Conservation (phyloP, 1,284 basidiomycete genomes). For the Leccinum subrobustum region DNA sequence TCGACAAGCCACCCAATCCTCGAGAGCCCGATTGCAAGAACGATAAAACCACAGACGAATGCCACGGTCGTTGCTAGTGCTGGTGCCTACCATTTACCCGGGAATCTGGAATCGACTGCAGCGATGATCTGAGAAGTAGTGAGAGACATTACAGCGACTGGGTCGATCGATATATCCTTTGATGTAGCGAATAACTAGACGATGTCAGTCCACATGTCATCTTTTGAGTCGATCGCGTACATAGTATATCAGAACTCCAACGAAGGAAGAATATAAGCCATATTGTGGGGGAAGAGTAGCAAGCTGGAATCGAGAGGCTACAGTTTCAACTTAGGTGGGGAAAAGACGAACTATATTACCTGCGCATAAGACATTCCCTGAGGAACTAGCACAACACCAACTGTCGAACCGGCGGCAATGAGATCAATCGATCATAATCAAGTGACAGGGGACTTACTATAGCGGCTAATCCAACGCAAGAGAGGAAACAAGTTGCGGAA, state of each 20-base stretch:
- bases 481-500: conserved; percentile 79
- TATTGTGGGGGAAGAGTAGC: conserved; percentile 86
- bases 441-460: conserved; percentile 53
- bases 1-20: conserved; percentile 94
- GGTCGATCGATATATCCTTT: conserved; percentile 94
- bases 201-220: conserved; percentile 3
- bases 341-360: conserved; percentile 36
- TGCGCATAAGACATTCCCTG: conserved; percentile 85
- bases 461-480: conserved; percentile 77
- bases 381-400: conserved; percentile 86
- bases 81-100: conserved; percentile 57
- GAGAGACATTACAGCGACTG: conserved; percentile 96
- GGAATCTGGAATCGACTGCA: conserved; percentile 54
- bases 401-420: conserved; percentile 80
- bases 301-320: conserved; percentile 47
- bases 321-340: not conserved
- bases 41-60: conserved; percentile 89
- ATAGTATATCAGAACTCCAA: conserved; percentile 82
- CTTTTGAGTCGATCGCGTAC: conserved; percentile 45
- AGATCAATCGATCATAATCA: conserved; percentile 53
- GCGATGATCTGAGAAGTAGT: conserved; percentile 83
- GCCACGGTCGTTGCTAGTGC: conserved; percentile 89
- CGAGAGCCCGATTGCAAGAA: conserved; percentile 90
- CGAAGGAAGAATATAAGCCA: conserved; percentile 94
- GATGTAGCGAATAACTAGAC: conserved; percentile 85